These are phyloP conservation scores for Lagenaria siceraria DNA, from an alignment of 306 rosid genomes.

Conservation along the genomic window DNA sequence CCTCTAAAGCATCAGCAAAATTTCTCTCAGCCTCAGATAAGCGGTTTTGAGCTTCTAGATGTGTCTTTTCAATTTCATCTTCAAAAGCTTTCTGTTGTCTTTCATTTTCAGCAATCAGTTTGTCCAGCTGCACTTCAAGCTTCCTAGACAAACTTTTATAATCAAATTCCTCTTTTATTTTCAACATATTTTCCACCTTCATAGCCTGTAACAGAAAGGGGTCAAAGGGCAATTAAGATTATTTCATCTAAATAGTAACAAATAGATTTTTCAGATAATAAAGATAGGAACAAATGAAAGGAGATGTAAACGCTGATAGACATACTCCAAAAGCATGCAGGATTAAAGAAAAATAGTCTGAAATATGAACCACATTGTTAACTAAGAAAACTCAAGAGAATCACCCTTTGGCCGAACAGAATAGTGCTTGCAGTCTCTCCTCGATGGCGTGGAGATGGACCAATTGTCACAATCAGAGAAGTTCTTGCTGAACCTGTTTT, in stretches of 20 bases:
- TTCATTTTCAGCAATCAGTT: slow-evolving; percentile 85
- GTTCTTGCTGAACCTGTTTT: slow-evolving; percentile 91
- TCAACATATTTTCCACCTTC: slow-evolving; percentile 98
- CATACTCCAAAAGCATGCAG: neutral
- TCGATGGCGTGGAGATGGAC: slow-evolving; percentile 97
- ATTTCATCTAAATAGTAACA: neutral
- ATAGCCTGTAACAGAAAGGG: slow-evolving; percentile 52
- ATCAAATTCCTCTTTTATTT: slow-evolving; percentile 96
- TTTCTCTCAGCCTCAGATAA: slow-evolving; percentile 71
- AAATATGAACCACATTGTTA: neutral
- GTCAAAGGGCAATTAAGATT: slow-evolving; percentile 8
- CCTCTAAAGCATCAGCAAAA: slow-evolving; percentile 92
- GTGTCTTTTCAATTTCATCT: slow-evolving; percentile 67
- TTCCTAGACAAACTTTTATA: slow-evolving; percentile 84
- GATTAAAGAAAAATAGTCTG: neutral
- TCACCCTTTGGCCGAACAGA: slow-evolving; percentile 84
- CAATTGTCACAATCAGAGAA: slow-evolving; percentile 88
- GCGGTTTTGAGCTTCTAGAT: slow-evolving; percentile 59
- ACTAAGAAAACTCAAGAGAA: neutral
- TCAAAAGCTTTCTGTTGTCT: slow-evolving; percentile 81
- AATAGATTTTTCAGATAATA: neutral
- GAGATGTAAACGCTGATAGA: neutral
- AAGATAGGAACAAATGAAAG: neutral
- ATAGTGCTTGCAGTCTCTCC: slow-evolving; percentile 98
- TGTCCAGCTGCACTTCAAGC: slow-evolving; percentile 85